Evolutionary conservation across 768 basidiomycete species (phyloP), one percentile per base, ranked within the genome.

Genomic region (Termitomyces sp.): DNA sequence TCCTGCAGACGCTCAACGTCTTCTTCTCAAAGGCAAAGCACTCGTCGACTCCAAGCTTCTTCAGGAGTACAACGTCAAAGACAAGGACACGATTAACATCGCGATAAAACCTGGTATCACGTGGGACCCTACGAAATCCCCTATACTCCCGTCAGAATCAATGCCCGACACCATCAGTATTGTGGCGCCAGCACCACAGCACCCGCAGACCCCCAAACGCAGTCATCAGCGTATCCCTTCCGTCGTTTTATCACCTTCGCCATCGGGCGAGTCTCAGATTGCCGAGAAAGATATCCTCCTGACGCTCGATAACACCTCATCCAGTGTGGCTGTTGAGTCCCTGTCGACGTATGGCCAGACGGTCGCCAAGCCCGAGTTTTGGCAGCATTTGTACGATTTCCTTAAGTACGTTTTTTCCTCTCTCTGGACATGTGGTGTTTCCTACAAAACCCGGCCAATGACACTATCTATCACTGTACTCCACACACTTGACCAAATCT

Each of bases 21-120:
- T 98, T 16, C 77, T 99, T 12, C 78, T 97, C 53, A 98, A 95
- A 73, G 97, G 97, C 56, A 99, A 99, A 71, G 94, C 89, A 0
- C 82, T 98, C 61, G 86, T 85, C 16, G 96, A 98, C 75, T 75
- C 74, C 26, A 96, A 95, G 68, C 82, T 99, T 10, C 74, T 98
- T 41, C 88, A 89, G 67, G 97, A 98, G 69, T 99, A 98, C 76
- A 82, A 75, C 66, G 79, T 95, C 66, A 83, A 86, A 65, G 83
- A 87, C 67, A 90, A 88, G 12, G 87, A 91, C 63, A 88, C 85
- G 12, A 76, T 98, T 64, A 96, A 88, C 70, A 76, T 99, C 46
- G 87, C 94, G 77, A 73, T 94, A 69, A 96, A 95, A 67, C 80
- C 92, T 3, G 84, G 87, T 26, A 78, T 81, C 58, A 75, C 83